Percentiles rank a stretch among this genome's conserved stretches.
phyloP scores from a whole-genome alignment of 2,329 filamentous ascomycete species.

The Metarhizium brunneum region DNA sequence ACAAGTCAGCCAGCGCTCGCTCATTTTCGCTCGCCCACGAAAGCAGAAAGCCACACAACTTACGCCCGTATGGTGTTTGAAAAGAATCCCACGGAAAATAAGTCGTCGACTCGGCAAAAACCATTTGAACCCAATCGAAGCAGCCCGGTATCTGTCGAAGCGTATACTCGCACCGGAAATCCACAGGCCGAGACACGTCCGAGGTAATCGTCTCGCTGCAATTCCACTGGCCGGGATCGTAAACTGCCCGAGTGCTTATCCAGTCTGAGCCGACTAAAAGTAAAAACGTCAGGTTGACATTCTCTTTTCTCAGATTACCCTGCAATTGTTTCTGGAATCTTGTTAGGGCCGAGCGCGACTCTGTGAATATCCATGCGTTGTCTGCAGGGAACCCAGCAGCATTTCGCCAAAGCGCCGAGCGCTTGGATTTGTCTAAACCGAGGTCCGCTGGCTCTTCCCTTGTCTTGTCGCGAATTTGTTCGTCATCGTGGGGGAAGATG shows the following conservation, averaged over 20 bases:
- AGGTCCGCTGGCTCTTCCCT: slow-evolving; percentile 5
- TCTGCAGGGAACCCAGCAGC: slow-evolving; percentile 5
- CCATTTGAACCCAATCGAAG: slow-evolving; percentile 8
- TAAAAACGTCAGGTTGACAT: slow-evolving; percentile 13
- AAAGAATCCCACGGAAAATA: not conserved
- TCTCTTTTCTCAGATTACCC: not conserved
- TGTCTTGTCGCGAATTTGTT: slow-evolving; percentile 14
- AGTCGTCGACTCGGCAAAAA: not conserved
- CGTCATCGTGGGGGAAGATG: slow-evolving; percentile 18
- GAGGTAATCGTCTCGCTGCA: slow-evolving; percentile 15
- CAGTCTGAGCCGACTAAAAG: slow-evolving; percentile 17
- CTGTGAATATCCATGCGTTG: slow-evolving; percentile 18
- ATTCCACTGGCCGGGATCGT: slow-evolving; percentile 12
- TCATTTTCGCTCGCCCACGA: too few relatives aligned
- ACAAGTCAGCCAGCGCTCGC: not conserved
- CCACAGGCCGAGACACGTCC: slow-evolving; percentile 15
- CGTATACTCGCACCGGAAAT: slow-evolving; percentile 15
- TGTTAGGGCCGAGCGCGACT: slow-evolving; percentile 9
- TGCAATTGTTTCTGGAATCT: slow-evolving; percentile 8
- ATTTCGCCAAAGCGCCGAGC: slow-evolving; percentile 17
- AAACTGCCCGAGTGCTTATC: slow-evolving; percentile 6
- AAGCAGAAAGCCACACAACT: not conserved
- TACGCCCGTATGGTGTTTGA: not conserved
- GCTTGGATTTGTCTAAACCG: slow-evolving; percentile 12
- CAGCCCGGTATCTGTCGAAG: slow-evolving; percentile 14